Percentiles rank a stretch among this genome's conserved stretches.
Evolutionary conservation across 1,284 basidiomycete genomes (phyloP).

Genomic region (Trichosporon sp.): DNA sequence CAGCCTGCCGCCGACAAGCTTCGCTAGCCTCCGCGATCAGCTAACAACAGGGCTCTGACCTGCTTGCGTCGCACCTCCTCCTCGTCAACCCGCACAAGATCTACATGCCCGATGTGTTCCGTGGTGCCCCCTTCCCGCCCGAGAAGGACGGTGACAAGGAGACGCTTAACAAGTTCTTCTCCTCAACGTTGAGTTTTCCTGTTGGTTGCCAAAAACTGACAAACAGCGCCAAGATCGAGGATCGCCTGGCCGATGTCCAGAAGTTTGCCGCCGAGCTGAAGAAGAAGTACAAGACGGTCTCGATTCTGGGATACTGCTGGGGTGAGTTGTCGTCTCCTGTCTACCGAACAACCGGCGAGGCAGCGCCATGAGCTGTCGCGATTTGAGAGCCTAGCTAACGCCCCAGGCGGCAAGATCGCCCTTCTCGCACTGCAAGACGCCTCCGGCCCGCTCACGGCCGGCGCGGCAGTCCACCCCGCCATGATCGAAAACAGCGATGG

Average conservation of each 20-base stretch:
- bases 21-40: not conserved
- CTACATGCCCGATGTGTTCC: conserved; percentile 39
- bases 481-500: conserved; percentile 40
- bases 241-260: conserved; percentile 36
- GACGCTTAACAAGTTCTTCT: conserved; percentile 35
- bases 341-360: no score
- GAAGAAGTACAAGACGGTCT: conserved; percentile 27
- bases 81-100: conserved; percentile 29
- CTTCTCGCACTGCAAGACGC: conserved; percentile 25
- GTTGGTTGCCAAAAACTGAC: not conserved
- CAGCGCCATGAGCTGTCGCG: no score
- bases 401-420: conserved; percentile 37
- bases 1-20: no score
- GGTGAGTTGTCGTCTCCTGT: conserved; percentile 24
- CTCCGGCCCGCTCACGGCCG: conserved; percentile 24
- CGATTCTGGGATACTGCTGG: conserved; percentile 42
- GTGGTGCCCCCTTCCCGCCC: conserved; percentile 37
- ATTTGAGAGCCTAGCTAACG: not conserved
- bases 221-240: conserved; percentile 33
- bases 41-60: conserved; percentile 32
- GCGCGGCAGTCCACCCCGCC: conserved; percentile 37
- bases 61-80: conserved; percentile 29
- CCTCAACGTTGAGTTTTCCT: conserved; percentile 28
- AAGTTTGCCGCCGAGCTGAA: conserved; percentile 32
- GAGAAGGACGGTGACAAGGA: conserved; percentile 41